Percentiles rank a stretch among this genome's conserved stretches.
Evolutionary conservation across 495 filamentous ascomycete species (phyloP).

Genomic region (Beverwykella pulmonaria): DNA sequence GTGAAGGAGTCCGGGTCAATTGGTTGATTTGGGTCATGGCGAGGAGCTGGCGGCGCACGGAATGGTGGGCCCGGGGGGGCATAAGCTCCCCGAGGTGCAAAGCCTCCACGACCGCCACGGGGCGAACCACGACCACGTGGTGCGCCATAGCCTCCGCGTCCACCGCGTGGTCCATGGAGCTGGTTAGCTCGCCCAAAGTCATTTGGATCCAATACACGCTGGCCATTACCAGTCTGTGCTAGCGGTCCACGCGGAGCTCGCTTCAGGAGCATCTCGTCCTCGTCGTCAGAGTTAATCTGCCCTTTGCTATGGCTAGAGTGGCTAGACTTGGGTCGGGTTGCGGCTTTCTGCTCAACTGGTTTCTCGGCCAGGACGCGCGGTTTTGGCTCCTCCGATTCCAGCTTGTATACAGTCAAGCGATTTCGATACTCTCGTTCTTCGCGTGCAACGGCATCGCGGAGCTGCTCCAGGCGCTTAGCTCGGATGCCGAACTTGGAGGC

Average conservation of each 20-base stretch:
- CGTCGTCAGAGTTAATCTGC: slow-evolving; percentile 57
- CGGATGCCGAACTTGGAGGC: slow-evolving; percentile 64
- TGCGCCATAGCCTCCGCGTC: slow-evolving; percentile 21
- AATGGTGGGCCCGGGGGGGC: slow-evolving; percentile 21
- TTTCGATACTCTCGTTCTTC: slow-evolving; percentile 64
- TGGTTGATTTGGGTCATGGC: slow-evolving; percentile 51
- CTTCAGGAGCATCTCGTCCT: slow-evolving; percentile 60
- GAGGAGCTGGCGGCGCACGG: slow-evolving; percentile 24
- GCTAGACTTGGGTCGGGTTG: slow-evolving; percentile 45
- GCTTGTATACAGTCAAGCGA: slow-evolving; percentile 52
- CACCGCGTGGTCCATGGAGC: slow-evolving; percentile 17
- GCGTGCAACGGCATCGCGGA: slow-evolving; percentile 60
- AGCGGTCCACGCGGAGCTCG: slow-evolving; percentile 46
- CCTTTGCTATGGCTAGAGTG: slow-evolving; percentile 39
- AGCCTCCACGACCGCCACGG: slow-evolving; percentile 29
- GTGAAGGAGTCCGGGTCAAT: slow-evolving; percentile 62
- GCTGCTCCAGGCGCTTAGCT: slow-evolving; percentile 61
- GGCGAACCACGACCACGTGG: slow-evolving; percentile 25
- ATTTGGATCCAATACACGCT: slow-evolving; percentile 46
- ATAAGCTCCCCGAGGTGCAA: slow-evolving; percentile 30
- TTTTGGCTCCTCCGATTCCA: slow-evolving; percentile 49
- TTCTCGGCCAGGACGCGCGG: slow-evolving; percentile 20
- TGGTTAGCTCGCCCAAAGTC: slow-evolving; percentile 41
- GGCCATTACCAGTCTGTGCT: slow-evolving; percentile 34
- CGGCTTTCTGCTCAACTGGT: slow-evolving; percentile 17